Percentiles rank a stretch among this genome's conserved stretches.
Evolutionary conservation across 2,329 filamentous ascomycete species (phyloP).

Genomic region (Neurospora crassa): DNA sequence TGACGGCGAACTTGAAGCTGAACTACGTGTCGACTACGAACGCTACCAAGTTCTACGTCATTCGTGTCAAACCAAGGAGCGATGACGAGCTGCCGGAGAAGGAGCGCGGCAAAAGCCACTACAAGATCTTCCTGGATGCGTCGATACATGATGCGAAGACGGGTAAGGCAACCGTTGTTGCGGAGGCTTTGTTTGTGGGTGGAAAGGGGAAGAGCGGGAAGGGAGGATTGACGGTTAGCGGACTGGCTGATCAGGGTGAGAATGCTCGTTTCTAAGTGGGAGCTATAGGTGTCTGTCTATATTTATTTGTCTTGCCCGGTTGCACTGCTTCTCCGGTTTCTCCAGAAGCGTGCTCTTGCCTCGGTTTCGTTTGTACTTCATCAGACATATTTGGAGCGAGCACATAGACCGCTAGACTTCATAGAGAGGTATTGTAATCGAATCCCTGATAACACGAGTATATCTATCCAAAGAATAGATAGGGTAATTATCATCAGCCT

Average conservation of each 20-base stretch:
- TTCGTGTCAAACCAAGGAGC: constrained; percentile 38
- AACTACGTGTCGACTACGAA: constrained; percentile 53
- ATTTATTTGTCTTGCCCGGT: background rate
- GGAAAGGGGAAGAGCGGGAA: constrained; percentile 32
- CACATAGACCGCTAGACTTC: background rate
- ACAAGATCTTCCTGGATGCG: constrained; percentile 42
- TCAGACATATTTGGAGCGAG: background rate
- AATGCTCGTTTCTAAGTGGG: background rate
- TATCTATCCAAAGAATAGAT: background rate
- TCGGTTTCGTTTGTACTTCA: background rate
- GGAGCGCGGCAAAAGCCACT: constrained; percentile 26
- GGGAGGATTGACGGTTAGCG: constrained; percentile 9
- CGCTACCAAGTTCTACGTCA: constrained; percentile 53
- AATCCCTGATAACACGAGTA: background rate
- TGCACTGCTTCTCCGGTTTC: background rate
- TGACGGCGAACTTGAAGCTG: constrained; percentile 49
- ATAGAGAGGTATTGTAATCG: background rate
- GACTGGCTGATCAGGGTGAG: background rate
- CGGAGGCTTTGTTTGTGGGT: constrained; percentile 49
- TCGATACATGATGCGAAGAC: constrained; percentile 41
- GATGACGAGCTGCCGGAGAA: constrained; percentile 17
- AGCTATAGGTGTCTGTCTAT: background rate
- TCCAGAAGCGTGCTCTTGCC: background rate
- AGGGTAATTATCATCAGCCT: background rate
- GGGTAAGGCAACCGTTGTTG: constrained; percentile 50